Evolutionary conservation across 805 yeast genomes (phyloP).

Genomic region (Pichia sporocuriosa): DNA sequence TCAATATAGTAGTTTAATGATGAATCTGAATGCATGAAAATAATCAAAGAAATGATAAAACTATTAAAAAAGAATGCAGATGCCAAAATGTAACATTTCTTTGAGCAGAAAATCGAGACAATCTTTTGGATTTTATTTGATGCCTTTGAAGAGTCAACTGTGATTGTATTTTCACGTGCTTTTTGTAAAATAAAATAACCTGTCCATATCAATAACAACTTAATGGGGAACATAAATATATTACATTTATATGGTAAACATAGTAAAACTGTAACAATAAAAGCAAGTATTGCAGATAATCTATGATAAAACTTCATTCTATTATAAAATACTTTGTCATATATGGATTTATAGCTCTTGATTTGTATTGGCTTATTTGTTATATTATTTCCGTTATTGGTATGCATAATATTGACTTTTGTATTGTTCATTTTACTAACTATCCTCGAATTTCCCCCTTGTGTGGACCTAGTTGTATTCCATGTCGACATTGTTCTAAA

Average conservation of each 20-base stretch:
- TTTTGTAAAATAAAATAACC: slow-evolving; percentile 25
- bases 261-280: slow-evolving; percentile 16
- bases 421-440: too few species aligned
- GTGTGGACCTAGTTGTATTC: too few species aligned
- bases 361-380: background rate
- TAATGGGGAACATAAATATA: slow-evolving; percentile 21
- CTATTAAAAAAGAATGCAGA: slow-evolving; percentile 20
- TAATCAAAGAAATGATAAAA: slow-evolving; percentile 14
- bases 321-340: slow-evolving; percentile 20
- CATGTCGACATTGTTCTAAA: too few species aligned
- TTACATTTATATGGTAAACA: slow-evolving; percentile 20
- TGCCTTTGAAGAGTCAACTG: slow-evolving; percentile 21
- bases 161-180: slow-evolving; percentile 25
- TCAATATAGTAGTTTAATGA: slow-evolving; percentile 24
- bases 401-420: too few species aligned
- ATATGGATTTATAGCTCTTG: slow-evolving; percentile 7
- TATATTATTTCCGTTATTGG: too few species aligned
- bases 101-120: slow-evolving; percentile 20
- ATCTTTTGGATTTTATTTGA: slow-evolving; percentile 23
- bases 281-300: slow-evolving; percentile 20
- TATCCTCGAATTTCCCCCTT: too few species aligned
- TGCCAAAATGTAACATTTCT: slow-evolving; percentile 18
- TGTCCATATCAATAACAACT: slow-evolving; percentile 22
- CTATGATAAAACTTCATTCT: slow-evolving; percentile 27
- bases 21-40: slow-evolving; percentile 19